Conservation (phyloP, 1,284 basidiomycete species). For the Ustilago vetiveriae region DNA sequence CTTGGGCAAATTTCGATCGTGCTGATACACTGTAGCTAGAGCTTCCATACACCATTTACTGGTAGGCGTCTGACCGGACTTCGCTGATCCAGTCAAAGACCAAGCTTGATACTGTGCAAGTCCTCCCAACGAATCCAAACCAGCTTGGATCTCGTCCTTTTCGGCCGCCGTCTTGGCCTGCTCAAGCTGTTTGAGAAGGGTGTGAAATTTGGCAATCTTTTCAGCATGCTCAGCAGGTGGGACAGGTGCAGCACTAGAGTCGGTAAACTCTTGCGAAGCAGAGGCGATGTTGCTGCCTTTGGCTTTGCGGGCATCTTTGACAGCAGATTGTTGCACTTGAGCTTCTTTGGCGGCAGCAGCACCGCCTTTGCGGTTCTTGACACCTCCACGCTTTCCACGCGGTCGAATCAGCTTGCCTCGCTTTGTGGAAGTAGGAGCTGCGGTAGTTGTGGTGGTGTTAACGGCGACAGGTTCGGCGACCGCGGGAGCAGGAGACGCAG, state of each 20-base stretch:
- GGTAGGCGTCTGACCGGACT: conserved; percentile 39
- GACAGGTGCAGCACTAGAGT: conserved; percentile 11
- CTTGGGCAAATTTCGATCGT: conserved; percentile 33
- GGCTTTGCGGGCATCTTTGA: conserved; percentile 23
- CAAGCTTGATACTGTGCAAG: conserved; percentile 62
- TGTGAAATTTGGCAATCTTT: conserved; percentile 61
- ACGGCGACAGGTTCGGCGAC: too few relatives aligned
- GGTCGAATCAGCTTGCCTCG: conserved; percentile 56
- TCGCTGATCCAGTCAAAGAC: conserved; percentile 47
- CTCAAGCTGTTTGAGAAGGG: conserved; percentile 61
- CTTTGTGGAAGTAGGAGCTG: conserved; percentile 3
- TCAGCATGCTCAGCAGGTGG: conserved; percentile 45
- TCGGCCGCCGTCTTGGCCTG: conserved; percentile 47
- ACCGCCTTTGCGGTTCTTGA: conserved; percentile 53
- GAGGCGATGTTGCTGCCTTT: conserved; percentile 12
- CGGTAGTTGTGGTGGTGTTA: too few relatives aligned
- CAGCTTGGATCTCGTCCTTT: conserved; percentile 35
- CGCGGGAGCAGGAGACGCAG: background rate
- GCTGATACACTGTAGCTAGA: conserved; percentile 41
- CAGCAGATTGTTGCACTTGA: conserved; percentile 11
- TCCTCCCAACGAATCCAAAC: conserved; percentile 57
- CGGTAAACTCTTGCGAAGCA: conserved; percentile 8
- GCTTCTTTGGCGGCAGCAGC: background rate
- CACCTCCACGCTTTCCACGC: conserved; percentile 62
- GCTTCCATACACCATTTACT: conserved; percentile 62